Percentiles rank a stretch among this genome's conserved stretches.
phyloP scores from a whole-genome alignment of 1,284 basidiomycete species.

The Cutaneotrichosporon cutaneum region DNA sequence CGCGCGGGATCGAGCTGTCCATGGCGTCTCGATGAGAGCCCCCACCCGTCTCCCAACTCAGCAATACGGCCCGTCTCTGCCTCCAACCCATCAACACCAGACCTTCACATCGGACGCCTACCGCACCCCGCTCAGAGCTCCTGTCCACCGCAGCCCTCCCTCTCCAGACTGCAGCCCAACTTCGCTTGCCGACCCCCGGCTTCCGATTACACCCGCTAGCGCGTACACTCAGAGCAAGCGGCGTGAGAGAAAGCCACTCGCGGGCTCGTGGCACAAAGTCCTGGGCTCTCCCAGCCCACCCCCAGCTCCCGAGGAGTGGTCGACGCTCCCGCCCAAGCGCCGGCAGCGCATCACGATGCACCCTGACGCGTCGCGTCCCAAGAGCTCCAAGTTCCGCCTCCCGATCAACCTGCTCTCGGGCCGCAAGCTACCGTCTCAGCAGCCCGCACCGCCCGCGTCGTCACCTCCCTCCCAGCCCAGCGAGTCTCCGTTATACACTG shows the following conservation, averaged over 20 bases:
- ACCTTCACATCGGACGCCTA: not conserved
- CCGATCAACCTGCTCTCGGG: not conserved
- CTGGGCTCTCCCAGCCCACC: not conserved
- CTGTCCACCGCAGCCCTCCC: not conserved
- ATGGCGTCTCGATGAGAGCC: not conserved
- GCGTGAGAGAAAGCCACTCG: not conserved
- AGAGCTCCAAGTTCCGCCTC: conserved; percentile 6
- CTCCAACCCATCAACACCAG: not conserved
- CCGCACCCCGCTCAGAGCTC: not conserved
- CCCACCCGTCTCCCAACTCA: not conserved
- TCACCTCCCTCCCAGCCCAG: not conserved
- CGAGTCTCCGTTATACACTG: not conserved
- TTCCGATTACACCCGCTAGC: not conserved
- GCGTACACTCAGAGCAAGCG: conserved; percentile 1
- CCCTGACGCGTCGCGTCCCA: not conserved
- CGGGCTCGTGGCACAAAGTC: not conserved
- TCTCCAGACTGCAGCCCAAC: not conserved
- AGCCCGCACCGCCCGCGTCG: not conserved
- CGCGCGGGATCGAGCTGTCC: not conserved
- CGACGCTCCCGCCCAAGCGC: conserved; percentile 1
- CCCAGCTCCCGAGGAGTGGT: conserved; percentile 6
- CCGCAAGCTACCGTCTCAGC: not conserved
- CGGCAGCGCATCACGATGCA: conserved; percentile 10
- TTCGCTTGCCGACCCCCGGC: not conserved
- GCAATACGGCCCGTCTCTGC: not conserved